A percentile compares a stretch with the other conserved stretches of the same genome.
Conservation (phyloP, 202 grass and related monocot species). For the Bolboschoenoplectus hybrid region DNA sequence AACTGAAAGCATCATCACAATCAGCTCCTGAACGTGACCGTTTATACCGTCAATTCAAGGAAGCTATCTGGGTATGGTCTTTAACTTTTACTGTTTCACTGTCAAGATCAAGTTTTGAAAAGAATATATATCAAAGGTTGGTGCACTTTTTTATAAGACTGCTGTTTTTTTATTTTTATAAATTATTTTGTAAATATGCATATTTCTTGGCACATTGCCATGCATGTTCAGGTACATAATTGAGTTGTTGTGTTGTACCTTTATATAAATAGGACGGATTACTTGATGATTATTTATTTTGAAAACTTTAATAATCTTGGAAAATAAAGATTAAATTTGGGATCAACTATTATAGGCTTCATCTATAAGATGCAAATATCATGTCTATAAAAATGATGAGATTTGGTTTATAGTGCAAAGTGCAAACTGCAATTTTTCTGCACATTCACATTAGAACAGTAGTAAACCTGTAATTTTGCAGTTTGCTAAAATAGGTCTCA, state of each 20-base stretch:
- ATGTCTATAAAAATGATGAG: background rate
- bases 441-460: background rate
- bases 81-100: background rate
- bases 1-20: conserved; percentile 53
- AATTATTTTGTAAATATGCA: conserved; percentile 1
- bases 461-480: background rate
- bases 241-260: background rate
- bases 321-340: background rate
- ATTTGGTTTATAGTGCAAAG: conserved; percentile 6
- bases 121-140: conserved; percentile 4
- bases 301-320: background rate
- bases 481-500: background rate
- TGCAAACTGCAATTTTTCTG: conserved; percentile 4
- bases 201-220: background rate
- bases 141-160: background rate
- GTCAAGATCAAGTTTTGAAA: conserved; percentile 2
- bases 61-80: conserved; percentile 73
- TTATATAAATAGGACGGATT: background rate
- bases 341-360: background rate
- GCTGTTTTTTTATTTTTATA: background rate
- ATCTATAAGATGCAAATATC: background rate
- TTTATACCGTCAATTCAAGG: conserved; percentile 70
- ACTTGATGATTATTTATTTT: background rate
- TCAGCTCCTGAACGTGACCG: conserved; percentile 49
- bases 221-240: conserved; percentile 13